A percentile compares a stretch with the other conserved stretches of the same genome.
Evolutionary conservation across 208 protist species (phyloP).

Genomic region (Trypanosoma caninum): DNA sequence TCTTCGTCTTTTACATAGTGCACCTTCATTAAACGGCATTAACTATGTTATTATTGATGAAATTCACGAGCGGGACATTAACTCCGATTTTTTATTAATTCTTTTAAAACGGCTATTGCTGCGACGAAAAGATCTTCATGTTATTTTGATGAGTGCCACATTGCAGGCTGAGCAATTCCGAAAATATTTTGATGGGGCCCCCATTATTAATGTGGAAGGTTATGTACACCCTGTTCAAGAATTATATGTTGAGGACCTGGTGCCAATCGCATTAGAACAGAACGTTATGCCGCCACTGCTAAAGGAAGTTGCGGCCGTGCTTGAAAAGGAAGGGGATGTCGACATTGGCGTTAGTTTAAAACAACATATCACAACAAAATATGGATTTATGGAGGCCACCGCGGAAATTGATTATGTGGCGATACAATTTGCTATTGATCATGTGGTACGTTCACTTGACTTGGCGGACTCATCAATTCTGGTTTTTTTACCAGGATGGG

Average conservation of each 20-base stretch:
- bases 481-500: slow-evolving; percentile 93
- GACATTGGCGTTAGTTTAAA: neutral
- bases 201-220: slow-evolving; percentile 83
- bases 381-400: slow-evolving; percentile 60
- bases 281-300: slow-evolving; percentile 78
- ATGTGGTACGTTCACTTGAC: slow-evolving; percentile 72
- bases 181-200: slow-evolving; percentile 76
- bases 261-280: slow-evolving; percentile 51
- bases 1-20: slow-evolving; percentile 92
- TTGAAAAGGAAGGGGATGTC: slow-evolving; percentile 9
- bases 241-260: slow-evolving; percentile 80
- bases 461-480: slow-evolving; percentile 71
- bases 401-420: slow-evolving; percentile 82
- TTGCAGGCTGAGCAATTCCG: slow-evolving; percentile 86
- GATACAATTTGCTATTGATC: slow-evolving; percentile 82
- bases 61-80: slow-evolving; percentile 99
- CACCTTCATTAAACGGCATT: slow-evolving; percentile 89
- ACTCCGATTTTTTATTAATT: slow-evolving; percentile 99
- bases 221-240: slow-evolving; percentile 84
- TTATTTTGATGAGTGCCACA: slow-evolving; percentile 97
- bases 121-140: slow-evolving; percentile 91
- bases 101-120: slow-evolving; percentile 90
- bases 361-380: slow-evolving; percentile 24
- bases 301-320: slow-evolving; percentile 39
- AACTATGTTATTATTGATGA: slow-evolving; percentile 99